Base-by-base conservation (phyloP, 2,329 filamentous ascomycete genomes). In the Colletotrichum sp. region DNA sequence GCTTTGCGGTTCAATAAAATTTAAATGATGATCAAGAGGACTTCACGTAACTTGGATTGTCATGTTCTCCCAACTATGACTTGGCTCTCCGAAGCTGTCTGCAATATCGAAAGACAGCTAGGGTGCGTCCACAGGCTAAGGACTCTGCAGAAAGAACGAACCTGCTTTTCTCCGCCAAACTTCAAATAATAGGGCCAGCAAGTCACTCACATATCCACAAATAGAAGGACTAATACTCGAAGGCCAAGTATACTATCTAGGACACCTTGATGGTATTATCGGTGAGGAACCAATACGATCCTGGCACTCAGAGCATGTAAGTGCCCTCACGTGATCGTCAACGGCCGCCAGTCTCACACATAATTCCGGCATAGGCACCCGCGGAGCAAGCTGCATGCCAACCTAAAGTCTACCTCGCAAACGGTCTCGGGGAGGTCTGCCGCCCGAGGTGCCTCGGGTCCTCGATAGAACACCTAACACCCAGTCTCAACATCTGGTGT, bases 1-100 rank as follows among this genome's bases (percentile, higher is more conserved):
- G 70, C 57, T 76, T 75, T 75, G n/a, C 49, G 60, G 32, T 57
- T 74, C 60, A 75, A 75, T 67, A 63, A 73, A 55, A 49, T 24
- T 9, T 55, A 9, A 63, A 32, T 64, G 21, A 75, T 26, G 34
- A 64, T 34, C 2, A 36, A 15, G 13, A 49, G 16, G 8, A 9
- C 6, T 69, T 60, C 9, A 12, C 30, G 10, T n/a, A 4, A 49
- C 44, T 49, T 1, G 18, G 18, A 44, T n/a, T 10, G 3, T 13
- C 10, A 49, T 21, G 18, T 49, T 12, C 44, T 49, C 18, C n/a
- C 9, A n/a, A 49, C 18, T 8, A 13, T 12, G 44, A 49, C 0
- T 13, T n/a, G 10, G n/a, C 44, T 5, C 0, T 21, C n/a, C 6
- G n/a, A 49, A 49, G n/a, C 44, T 49, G n/a, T 1, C 44, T 13